Conservation (phyloP, 768 basidiomycete species). For the Lentinula lateritia region DNA sequence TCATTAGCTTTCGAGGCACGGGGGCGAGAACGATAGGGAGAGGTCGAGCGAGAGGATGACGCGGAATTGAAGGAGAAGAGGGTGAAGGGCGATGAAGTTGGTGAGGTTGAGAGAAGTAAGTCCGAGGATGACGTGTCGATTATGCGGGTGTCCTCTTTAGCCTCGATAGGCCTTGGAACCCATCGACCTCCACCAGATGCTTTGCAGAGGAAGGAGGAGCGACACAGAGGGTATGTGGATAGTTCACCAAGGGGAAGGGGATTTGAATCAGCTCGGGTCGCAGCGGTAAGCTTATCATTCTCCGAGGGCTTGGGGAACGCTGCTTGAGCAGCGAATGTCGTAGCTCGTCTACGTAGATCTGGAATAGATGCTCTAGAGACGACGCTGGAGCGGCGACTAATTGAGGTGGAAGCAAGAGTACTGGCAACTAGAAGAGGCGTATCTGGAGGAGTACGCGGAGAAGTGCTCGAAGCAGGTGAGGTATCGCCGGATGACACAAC, state of each 20-base stretch:
- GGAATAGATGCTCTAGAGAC: slow-evolving; percentile 13
- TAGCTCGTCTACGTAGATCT: slow-evolving; percentile 24
- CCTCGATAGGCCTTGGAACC: slow-evolving; percentile 40
- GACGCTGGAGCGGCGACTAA: slow-evolving; percentile 13
- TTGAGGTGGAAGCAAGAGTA: slow-evolving; percentile 15
- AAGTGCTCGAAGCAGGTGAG: slow-evolving; percentile 27
- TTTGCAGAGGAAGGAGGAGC: slow-evolving; percentile 67
- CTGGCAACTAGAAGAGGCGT: slow-evolving; percentile 12
- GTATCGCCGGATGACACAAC: slow-evolving; percentile 10
- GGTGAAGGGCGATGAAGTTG: background rate
- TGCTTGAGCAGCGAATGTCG: slow-evolving; percentile 23
- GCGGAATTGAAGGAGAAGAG: background rate
- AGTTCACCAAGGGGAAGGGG: slow-evolving; percentile 47
- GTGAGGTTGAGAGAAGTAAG: background rate
- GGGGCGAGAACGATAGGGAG: background rate
- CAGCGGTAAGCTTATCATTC: background rate
- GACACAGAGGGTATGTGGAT: slow-evolving; percentile 66
- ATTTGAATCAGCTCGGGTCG: background rate
- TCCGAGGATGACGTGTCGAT: background rate
- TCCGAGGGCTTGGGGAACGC: background rate
- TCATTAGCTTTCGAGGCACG: slow-evolving; percentile 38
- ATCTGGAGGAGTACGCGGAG: slow-evolving; percentile 15
- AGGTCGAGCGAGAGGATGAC: background rate
- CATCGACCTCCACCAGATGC: slow-evolving; percentile 77
- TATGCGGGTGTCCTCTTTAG: background rate